Base-by-base conservation (phyloP, 805 yeast genomes). In the Cyberlindnera euphorbiae region DNA sequence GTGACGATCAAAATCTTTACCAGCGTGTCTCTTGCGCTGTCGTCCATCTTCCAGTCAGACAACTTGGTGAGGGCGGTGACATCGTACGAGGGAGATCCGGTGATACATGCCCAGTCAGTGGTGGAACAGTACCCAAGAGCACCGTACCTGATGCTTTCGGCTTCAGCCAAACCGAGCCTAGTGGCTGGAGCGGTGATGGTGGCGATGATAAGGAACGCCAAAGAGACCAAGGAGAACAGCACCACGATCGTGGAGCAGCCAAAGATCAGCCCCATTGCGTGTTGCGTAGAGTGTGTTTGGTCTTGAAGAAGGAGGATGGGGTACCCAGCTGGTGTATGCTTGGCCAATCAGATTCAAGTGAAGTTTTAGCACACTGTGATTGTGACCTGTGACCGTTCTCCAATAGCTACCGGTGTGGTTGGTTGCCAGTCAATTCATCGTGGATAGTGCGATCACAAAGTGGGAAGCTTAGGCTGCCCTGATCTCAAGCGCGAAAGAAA, bases 141-240 rank as follows among this genome's bases (percentile, higher is more conserved):
- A 22, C 93, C 93, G 55, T 70, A 83, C 3, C 64, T 60, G 44
- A 62, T 60, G 28, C 58, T 54, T 15, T 60, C 60, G 23, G 76
- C 67, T 23, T 66, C 53, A 6, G 79, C 79, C 11, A 83, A 46
- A 4, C 64, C 62, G 30, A 83, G 66, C 6, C 66, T 50, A 3
- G 58, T 43, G 8, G 71, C 76, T 0, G 94, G 90, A 9, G 75
- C 68, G 1, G 86, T 69, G 17, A 83, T 64, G 14, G 77, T 67
- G 3, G 81, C 75, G 21, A 83, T 56, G 28, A 83, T 62, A 30
- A 82, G 60, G 41, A 81, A 75, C 11, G 80, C 89, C 49, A 81
- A 58, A 2, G 88, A 66, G 9, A 71, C 64, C 32, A 69, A 52
- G 45, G 71, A 71, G 16, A 77, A 56, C 24, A 72, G 46, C 30